These are phyloP conservation scores for Fomitopsis palustris DNA, from an alignment of 1,284 basidiomycete species.

Conservation along the genomic window DNA sequence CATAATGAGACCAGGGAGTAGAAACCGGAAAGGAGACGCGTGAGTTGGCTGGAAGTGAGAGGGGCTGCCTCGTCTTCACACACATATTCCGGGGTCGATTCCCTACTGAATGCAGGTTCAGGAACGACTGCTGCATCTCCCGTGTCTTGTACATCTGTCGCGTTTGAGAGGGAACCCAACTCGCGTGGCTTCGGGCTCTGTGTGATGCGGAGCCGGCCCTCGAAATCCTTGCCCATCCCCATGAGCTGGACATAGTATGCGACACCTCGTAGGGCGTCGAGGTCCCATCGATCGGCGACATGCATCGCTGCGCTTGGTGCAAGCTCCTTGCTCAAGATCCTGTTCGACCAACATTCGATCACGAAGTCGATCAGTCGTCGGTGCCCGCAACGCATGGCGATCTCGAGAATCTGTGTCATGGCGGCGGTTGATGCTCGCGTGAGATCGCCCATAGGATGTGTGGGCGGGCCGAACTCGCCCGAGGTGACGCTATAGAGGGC, in stretches of 20 bases:
- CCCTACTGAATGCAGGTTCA: not conserved
- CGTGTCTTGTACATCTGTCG: conserved; percentile 1
- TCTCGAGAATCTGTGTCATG: conserved; percentile 27
- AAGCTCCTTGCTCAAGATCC: conserved; percentile 20
- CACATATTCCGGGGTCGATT: not conserved
- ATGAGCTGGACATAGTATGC: conserved; percentile 30
- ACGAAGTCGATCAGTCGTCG: conserved; percentile 19
- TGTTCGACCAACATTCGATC: conserved; percentile 23
- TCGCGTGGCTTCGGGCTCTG: conserved; percentile 6
- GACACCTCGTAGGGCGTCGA: conserved; percentile 20
- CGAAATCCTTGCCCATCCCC: conserved; percentile 20
- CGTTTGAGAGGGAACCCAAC: not conserved
- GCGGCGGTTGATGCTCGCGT: conserved; percentile 12
- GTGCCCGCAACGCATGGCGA: conserved; percentile 28
- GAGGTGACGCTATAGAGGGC: conserved; percentile 12
- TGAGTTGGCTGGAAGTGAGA: conserved; percentile 22
- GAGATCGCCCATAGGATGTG: conserved; percentile 11
- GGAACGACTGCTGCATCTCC: not conserved
- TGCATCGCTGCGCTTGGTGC: conserved; percentile 22
- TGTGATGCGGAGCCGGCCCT: conserved; percentile 2
- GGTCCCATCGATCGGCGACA: conserved; percentile 23
- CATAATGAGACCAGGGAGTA: conserved; percentile 27
- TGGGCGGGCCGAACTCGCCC: conserved; percentile 16
- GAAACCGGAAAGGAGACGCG: conserved; percentile 27
- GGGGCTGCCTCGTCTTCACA: conserved; percentile 9